phyloP scores from a whole-genome alignment of 2,329 filamentous ascomycete genomes.

The Colletotrichum filicis region DNA sequence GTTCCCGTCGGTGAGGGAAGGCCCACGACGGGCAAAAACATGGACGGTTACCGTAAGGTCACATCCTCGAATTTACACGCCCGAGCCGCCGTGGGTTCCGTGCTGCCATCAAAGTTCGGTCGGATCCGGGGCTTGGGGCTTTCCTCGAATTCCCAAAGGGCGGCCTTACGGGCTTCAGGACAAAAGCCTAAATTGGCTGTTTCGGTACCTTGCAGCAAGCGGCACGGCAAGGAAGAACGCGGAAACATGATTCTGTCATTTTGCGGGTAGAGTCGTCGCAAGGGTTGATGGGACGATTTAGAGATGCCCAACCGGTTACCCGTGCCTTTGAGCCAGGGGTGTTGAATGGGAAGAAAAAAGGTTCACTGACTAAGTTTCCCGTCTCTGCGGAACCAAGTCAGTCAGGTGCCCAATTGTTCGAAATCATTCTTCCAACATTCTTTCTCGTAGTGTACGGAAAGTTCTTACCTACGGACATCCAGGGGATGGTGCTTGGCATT shows the following conservation, averaged over 20 bases:
- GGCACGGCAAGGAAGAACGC: neutral
- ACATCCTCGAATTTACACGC: neutral
- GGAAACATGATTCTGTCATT: neutral
- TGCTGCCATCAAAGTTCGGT: no score
- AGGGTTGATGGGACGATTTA: conserved; percentile 16
- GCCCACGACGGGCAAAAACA: neutral
- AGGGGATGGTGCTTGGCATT: neutral
- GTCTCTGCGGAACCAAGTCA: neutral
- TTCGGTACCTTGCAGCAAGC: conserved; percentile 12
- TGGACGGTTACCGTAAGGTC: no score
- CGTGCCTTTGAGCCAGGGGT: neutral
- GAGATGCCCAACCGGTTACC: neutral
- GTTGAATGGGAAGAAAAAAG: neutral
- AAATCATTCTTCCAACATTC: neutral
- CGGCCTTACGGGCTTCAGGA: neutral
- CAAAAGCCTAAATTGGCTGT: neutral
- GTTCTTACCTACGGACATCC: neutral
- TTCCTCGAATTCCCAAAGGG: neutral
- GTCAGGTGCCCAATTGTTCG: neutral
- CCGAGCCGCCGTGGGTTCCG: neutral
- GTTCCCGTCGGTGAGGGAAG: neutral
- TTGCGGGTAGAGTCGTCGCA: neutral
- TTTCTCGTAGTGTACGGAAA: no score
- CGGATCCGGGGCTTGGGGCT: neutral
- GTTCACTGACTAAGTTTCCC: neutral